Conservation (phyloP, 768 basidiomycete genomes). For the Phaeotremella skinneri region DNA sequence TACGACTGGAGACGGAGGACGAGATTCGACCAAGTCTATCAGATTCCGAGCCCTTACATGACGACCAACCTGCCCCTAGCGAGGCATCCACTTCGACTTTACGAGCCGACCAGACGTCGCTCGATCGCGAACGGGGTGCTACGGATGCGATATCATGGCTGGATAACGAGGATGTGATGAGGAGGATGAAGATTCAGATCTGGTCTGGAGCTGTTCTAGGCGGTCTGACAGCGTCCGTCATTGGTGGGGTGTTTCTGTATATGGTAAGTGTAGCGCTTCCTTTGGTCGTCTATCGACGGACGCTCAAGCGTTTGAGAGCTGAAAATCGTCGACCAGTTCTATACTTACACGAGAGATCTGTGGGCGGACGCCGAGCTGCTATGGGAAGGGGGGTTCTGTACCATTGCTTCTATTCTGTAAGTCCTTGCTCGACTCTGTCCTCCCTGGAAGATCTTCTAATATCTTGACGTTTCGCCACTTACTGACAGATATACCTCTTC, state of each 20-base stretch:
- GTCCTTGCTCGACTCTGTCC: conserved; percentile 3
- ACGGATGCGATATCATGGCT: neutral
- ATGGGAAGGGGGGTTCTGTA: conserved; percentile 73
- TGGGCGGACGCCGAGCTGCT: conserved; percentile 77
- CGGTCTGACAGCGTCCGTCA: conserved; percentile 68
- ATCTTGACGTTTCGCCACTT: too few relatives aligned
- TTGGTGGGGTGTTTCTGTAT: conserved; percentile 84
- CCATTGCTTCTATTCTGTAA: conserved; percentile 34
- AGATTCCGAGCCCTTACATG: too few relatives aligned
- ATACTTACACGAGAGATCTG: conserved; percentile 79
- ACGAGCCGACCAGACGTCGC: neutral
- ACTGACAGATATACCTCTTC: neutral
- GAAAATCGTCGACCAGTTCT: conserved; percentile 58
- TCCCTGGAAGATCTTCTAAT: too few relatives aligned
- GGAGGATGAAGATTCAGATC: conserved; percentile 53
- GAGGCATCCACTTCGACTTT: too few relatives aligned
- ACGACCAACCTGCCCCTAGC: too few relatives aligned
- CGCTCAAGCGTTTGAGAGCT: neutral
- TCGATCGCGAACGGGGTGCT: neutral
- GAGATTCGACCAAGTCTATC: too few relatives aligned
- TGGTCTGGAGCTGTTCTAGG: conserved; percentile 68
- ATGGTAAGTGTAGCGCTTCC: conserved; percentile 52
- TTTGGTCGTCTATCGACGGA: too few relatives aligned
- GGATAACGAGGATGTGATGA: conserved; percentile 16
- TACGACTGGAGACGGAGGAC: too few relatives aligned